phyloP scores from a whole-genome alignment of 2,329 filamentous ascomycete species.

The Aspergillus fumigatus region DNA sequence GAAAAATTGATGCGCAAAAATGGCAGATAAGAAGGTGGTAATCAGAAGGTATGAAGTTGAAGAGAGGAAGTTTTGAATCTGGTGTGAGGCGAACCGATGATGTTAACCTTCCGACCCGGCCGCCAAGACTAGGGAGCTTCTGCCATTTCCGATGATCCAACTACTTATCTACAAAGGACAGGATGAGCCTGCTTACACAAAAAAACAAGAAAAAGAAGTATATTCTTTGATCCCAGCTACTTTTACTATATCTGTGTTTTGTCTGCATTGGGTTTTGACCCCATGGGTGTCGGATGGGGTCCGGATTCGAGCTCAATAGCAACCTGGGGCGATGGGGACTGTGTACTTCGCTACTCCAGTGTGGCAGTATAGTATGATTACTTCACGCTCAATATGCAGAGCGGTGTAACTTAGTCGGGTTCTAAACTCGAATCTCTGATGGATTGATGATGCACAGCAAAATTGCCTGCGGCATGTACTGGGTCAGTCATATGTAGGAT shows the following conservation, averaged over 20 bases:
- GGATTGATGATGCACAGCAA: neutral
- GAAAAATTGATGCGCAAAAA: neutral
- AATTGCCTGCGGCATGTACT: neutral
- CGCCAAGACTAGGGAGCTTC: slow-evolving; percentile 16
- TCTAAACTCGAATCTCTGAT: neutral
- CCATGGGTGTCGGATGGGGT: neutral
- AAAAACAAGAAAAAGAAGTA: too few relatives aligned
- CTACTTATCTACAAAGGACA: neutral
- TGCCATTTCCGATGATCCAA: neutral
- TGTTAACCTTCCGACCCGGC: slow-evolving; percentile 20
- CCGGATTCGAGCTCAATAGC: neutral
- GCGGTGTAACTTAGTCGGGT: neutral
- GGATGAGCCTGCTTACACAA: neutral
- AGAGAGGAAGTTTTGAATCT: slow-evolving; percentile 1
- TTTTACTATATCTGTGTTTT: neutral
- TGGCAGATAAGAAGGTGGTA: neutral
- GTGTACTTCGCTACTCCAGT: neutral
- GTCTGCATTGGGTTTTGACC: neutral
- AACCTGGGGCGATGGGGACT: neutral
- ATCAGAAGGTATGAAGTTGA: neutral
- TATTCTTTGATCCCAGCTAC: neutral
- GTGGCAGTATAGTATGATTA: neutral
- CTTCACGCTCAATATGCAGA: neutral
- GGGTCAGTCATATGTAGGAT: neutral
- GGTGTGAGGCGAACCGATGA: slow-evolving; percentile 20